A percentile compares a stretch with the other conserved stretches of the same genome.
phyloP scores from a whole-genome alignment of 441 rosid species.

The Erodium texanum region DNA sequence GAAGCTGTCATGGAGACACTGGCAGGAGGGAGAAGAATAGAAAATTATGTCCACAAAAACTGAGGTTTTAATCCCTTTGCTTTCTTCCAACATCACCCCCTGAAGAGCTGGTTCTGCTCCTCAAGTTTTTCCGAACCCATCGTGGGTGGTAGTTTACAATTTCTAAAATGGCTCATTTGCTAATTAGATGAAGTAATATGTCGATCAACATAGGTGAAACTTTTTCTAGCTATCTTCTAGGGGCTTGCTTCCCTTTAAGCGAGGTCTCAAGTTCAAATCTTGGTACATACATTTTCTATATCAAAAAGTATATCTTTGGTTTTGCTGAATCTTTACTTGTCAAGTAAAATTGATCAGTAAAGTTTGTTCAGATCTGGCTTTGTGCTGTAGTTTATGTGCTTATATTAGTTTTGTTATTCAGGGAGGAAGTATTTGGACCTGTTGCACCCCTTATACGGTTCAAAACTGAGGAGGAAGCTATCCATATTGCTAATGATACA shows the following conservation, averaged over 20 bases:
- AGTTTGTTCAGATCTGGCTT: too few species aligned
- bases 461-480: constrained; percentile 88
- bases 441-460: constrained; percentile 81
- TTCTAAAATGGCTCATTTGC: not conserved
- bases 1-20: not conserved
- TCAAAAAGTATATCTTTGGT: not conserved
- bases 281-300: not conserved
- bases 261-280: too few species aligned
- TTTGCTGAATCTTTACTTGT: not conserved
- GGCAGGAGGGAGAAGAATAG: not conserved
- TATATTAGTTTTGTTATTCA: constrained; percentile 22
- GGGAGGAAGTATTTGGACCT: constrained; percentile 96
- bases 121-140: not conserved
- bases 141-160: not conserved
- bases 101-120: not conserved
- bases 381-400: not conserved
- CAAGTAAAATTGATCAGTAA: not conserved
- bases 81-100: not conserved
- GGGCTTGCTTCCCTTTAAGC: too few species aligned
- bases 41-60: not conserved
- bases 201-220: not conserved
- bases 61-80: not conserved
- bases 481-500: constrained; percentile 70
- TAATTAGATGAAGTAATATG: not conserved
- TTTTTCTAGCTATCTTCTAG: not conserved